Percentiles rank a stretch among this genome's conserved stretches.
phyloP scores from a whole-genome alignment of 2,329 filamentous ascomycete species.

The Bipolaris sorokiniana region DNA sequence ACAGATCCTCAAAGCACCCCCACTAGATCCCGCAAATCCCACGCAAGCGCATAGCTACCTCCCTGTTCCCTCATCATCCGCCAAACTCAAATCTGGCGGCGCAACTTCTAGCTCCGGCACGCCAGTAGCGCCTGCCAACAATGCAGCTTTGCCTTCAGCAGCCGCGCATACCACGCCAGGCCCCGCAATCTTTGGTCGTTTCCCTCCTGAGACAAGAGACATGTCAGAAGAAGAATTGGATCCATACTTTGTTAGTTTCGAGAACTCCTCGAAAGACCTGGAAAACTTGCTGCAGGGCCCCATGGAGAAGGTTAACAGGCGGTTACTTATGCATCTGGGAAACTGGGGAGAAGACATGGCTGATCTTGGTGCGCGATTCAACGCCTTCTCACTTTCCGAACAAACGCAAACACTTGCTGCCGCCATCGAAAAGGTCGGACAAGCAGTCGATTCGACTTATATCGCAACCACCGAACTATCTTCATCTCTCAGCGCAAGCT shows the following conservation, averaged over 20 bases:
- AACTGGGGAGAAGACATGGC: constrained; percentile 85
- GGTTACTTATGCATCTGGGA: constrained; percentile 84
- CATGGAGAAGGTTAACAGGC: constrained; percentile 95
- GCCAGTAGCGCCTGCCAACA: constrained; percentile 60
- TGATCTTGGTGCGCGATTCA: constrained; percentile 93
- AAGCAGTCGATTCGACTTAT: constrained; percentile 94
- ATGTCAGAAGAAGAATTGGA: constrained; percentile 90
- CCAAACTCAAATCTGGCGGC: constrained; percentile 73
- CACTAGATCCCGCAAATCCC: constrained; percentile 91
- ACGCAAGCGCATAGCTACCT: constrained; percentile 85
- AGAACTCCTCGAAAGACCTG: constrained; percentile 87
- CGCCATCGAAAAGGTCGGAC: constrained; percentile 91
- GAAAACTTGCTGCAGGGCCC: constrained; percentile 87
- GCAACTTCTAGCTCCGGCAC: constrained; percentile 57
- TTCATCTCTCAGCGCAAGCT: constrained; percentile 84
- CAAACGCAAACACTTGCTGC: constrained; percentile 85
- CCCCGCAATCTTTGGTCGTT: constrained; percentile 74
- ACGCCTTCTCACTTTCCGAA: constrained; percentile 94
- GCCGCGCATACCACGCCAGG: constrained; percentile 65
- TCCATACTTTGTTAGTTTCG: constrained; percentile 93
- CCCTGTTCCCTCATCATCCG: constrained; percentile 81
- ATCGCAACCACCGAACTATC: constrained; percentile 94
- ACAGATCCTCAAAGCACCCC: constrained; percentile 92
- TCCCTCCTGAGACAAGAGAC: constrained; percentile 77
- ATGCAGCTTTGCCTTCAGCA: constrained; percentile 57